Evolutionary conservation across 768 basidiomycete genomes (phyloP).

Genomic region (Mycena epipterygia): DNA sequence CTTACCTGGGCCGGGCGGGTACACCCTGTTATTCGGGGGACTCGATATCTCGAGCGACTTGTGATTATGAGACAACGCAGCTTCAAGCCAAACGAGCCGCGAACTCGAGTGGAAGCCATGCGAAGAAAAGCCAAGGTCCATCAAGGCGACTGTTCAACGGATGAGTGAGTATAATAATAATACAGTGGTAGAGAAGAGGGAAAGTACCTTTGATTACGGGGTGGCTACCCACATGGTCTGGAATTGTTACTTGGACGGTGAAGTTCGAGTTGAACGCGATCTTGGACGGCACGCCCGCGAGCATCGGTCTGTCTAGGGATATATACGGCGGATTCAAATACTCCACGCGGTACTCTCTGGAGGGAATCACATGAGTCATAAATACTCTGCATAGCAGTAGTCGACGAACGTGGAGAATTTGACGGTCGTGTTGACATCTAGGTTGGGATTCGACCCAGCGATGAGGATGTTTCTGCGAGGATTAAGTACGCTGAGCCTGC

Average conservation of each 20-base stretch:
- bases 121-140: constrained; percentile 53
- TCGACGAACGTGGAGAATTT: constrained; percentile 30
- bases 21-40: constrained; percentile 52
- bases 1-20: constrained; percentile 47
- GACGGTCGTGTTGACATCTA: constrained; percentile 48
- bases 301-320: constrained; percentile 25
- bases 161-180: background rate
- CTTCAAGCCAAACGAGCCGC: constrained; percentile 50
- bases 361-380: background rate
- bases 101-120: constrained; percentile 53
- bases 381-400: background rate
- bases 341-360: constrained; percentile 46
- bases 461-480: constrained; percentile 5
- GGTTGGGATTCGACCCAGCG: constrained; percentile 45
- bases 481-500: background rate
- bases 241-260: constrained; percentile 50
- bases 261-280: constrained; percentile 47
- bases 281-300: constrained; percentile 42
- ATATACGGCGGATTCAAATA: constrained; percentile 46
- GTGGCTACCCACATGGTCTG: constrained; percentile 23
- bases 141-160: constrained; percentile 43
- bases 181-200: background rate
- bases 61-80: constrained; percentile 42
- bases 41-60: constrained; percentile 49
- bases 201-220: constrained; percentile 29